phyloP scores from a whole-genome alignment of 2,329 filamentous ascomycete species.

The Atkinsonella hypoxylon region DNA sequence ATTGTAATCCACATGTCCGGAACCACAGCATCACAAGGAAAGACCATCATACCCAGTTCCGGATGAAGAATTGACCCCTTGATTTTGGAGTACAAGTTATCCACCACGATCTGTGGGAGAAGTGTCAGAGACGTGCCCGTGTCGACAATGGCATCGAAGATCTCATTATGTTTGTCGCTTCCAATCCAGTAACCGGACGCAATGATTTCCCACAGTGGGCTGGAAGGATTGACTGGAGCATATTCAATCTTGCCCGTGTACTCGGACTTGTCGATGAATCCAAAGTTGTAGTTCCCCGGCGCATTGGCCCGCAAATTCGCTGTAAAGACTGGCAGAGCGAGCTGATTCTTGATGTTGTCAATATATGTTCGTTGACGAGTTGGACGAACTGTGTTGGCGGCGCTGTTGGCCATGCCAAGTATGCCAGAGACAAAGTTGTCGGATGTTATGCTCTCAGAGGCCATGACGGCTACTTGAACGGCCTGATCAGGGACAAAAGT shows the following conservation, averaged over 20 bases:
- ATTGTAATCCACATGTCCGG: constrained; percentile 28
- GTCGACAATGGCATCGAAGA: constrained; percentile 46
- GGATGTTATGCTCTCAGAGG: constrained; percentile 33
- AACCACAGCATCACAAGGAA: constrained; percentile 42
- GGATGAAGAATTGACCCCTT: constrained; percentile 33
- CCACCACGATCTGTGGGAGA: constrained; percentile 38
- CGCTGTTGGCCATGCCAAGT: constrained; percentile 21
- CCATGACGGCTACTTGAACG: constrained; percentile 49
- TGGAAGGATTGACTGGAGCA: constrained; percentile 33
- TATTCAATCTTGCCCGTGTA: constrained; percentile 48
- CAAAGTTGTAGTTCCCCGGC: constrained; percentile 29
- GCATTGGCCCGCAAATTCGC: constrained; percentile 20
- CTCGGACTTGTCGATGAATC: constrained; percentile 40
- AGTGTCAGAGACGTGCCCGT: constrained; percentile 59
- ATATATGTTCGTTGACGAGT: constrained; percentile 21
- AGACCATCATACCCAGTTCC: constrained; percentile 41
- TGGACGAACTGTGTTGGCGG: constrained; percentile 23
- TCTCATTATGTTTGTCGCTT: constrained; percentile 4
- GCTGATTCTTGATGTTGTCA: constrained; percentile 20
- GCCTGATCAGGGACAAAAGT: constrained; percentile 49
- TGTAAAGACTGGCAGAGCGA: constrained; percentile 24
- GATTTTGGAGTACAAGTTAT: constrained; percentile 48
- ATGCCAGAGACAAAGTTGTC: constrained; percentile 25
- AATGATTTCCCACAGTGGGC: constrained; percentile 52
- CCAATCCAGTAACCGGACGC: constrained; percentile 45